These are phyloP conservation scores for Plasmodium coatneyi DNA, from an alignment of 169 alveolate species.

Conservation along the genomic window DNA sequence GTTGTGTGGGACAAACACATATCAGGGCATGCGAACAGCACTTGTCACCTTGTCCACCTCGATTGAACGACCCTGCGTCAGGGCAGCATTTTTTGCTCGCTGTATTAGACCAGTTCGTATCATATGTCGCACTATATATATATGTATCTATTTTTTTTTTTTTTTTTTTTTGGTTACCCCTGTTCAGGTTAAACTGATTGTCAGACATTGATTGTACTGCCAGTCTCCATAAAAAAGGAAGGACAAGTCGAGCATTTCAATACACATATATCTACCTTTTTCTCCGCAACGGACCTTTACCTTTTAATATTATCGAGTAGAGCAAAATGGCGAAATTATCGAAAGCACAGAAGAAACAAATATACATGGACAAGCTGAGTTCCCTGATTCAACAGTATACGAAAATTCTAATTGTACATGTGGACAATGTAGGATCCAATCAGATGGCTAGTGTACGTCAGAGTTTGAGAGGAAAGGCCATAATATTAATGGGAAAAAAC, in stretches of 20 bases:
- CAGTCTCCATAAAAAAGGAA: conserved; percentile 74
- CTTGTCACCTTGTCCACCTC: neutral
- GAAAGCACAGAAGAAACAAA: conserved; percentile 89
- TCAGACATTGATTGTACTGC: conserved; percentile 76
- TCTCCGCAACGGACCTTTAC: neutral
- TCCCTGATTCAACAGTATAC: conserved; percentile 89
- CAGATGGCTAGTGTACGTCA: conserved; percentile 95
- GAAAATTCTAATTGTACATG: conserved; percentile 91
- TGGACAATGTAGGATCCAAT: conserved; percentile 96
- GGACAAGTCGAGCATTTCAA: neutral
- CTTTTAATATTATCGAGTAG: neutral
- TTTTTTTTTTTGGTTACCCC: neutral
- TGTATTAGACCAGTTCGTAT: neutral
- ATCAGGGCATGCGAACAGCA: neutral
- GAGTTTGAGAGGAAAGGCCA: conserved; percentile 94
- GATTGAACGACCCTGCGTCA: neutral
- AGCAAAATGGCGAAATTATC: conserved; percentile 87
- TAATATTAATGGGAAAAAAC: conserved; percentile 97
- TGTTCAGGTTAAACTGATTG: conserved; percentile 75
- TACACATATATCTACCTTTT: neutral
- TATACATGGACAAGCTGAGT: conserved; percentile 90
- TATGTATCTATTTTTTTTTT: no score
- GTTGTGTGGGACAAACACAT: neutral
- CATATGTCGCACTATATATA: neutral
- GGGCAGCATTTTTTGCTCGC: neutral